Base-by-base conservation (phyloP, 345 rosid species). In the Iberis pinnata region DNA sequence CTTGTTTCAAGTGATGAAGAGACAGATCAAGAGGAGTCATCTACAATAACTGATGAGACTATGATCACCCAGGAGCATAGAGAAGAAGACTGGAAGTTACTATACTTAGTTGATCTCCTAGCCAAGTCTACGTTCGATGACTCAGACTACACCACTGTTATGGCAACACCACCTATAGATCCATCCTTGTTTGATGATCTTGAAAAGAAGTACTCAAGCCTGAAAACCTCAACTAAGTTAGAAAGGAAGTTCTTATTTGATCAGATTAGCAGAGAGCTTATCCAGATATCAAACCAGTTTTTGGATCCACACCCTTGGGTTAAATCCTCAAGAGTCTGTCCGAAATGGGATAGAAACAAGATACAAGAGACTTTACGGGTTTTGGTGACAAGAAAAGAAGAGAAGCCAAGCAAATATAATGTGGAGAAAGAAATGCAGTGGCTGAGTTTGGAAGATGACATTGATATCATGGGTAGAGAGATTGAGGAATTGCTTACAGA, bases 191-290 rank as follows among this genome's bases (percentile, higher is more conserved):
- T 88, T 1, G 81, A 86, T 59, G 83, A 79, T 63, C 81, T 88
- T 0, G 97, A 93, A 79, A 76, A 81, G 68, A 78, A 75, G 58
- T 80, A 82, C 62, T 49, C 62, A 3, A 19, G 43, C 37, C 52
- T 53, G 47, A 60, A 56, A 48, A 62, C 72, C 39, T 79, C 76
- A 56, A 50, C 71, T 11, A 78, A 77, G 68, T 26, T 76, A n/a
- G 97, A 84, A 35, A 75, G 99, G 56, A 78, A 57, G 61, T 75
- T 88, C 32, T 72, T 84, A 5, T 93, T 86, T 9, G 88, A 93
- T 47, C 76, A 72, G 3, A 67, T 88, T 27, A 88, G 80, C 60
- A 58, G 54, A 3, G 81, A 81, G 31, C 77, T 88, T 18, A 27
- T 58, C 37, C 76, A 63, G 56, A 78, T 84, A 5, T 49, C 74